Percentiles rank a stretch among this genome's conserved stretches.
Conservation (phyloP, 1,139 yeast genomes). For the Lodderomyces theae region DNA sequence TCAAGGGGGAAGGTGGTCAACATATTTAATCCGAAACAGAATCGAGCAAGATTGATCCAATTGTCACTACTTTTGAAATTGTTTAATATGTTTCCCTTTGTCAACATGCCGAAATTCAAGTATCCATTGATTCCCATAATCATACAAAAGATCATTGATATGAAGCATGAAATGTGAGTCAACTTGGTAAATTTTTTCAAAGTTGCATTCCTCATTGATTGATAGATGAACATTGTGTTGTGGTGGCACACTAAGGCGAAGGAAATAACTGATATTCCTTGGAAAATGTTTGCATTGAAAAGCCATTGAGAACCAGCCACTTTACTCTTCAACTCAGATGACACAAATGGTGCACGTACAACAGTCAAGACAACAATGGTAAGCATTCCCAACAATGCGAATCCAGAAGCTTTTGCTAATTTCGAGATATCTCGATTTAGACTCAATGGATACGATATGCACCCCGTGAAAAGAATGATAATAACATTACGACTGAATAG, state of each 20-base stretch:
- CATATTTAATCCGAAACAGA: conserved; percentile 93
- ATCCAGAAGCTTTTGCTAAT: conserved; percentile 82
- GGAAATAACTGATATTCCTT: conserved; percentile 87
- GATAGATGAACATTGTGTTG: conserved; percentile 84
- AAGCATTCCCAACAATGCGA: conserved; percentile 83
- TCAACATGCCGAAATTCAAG: conserved; percentile 67
- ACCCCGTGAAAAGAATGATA: conserved; percentile 64
- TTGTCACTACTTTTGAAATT: conserved; percentile 76
- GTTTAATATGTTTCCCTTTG: conserved; percentile 84
- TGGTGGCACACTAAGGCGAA: conserved; percentile 95
- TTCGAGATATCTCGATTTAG: conserved; percentile 78
- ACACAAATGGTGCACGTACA: conserved; percentile 66
- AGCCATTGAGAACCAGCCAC: conserved; percentile 50
- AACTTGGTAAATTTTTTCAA: conserved; percentile 68
- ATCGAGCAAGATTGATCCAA: conserved; percentile 78
- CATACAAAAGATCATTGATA: conserved; percentile 78
- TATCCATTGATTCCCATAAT: conserved; percentile 81
- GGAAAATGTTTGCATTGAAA: conserved; percentile 67
- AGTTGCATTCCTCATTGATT: conserved; percentile 75
- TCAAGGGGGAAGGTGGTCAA: conserved; percentile 90
- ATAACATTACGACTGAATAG: conserved; percentile 64
- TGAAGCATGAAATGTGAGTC: conserved; percentile 80
- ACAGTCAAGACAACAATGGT: conserved; percentile 74
- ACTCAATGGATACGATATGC: conserved; percentile 81
- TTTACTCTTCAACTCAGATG: conserved; percentile 44